These are phyloP conservation scores for Rosa hybrid DNA, from an alignment of 331 rosid species.

Conservation along the genomic window DNA sequence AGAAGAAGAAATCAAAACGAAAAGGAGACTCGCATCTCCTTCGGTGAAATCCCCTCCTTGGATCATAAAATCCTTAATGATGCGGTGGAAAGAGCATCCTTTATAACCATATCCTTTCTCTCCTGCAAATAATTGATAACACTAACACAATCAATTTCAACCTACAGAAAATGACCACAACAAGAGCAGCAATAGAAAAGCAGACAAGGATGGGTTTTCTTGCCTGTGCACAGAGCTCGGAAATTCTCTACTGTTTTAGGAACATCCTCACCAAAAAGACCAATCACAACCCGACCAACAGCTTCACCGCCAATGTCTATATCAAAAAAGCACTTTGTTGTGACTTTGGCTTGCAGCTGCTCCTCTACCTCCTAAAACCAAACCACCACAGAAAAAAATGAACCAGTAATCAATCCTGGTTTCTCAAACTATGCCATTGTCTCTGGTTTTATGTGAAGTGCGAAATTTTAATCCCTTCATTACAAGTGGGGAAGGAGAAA, in stretches of 20 bases:
- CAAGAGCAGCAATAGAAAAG: not conserved
- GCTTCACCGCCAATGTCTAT: constrained; percentile 72
- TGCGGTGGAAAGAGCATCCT: constrained; percentile 90
- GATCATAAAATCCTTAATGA: constrained; percentile 91
- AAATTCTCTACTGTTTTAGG: constrained; percentile 86
- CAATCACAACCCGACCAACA: constrained; percentile 62
- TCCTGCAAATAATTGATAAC: constrained; percentile 42
- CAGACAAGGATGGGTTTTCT: constrained; percentile 1
- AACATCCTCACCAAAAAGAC: constrained; percentile 76
- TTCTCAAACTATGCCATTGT: not conserved
- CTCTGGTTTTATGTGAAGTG: too few species aligned
- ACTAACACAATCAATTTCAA: constrained; percentile 19
- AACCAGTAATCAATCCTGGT: not conserved
- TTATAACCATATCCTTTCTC: constrained; percentile 94
- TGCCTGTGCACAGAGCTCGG: constrained; percentile 86
- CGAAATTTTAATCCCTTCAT: not conserved
- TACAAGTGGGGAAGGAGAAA: not conserved
- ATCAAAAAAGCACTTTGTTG: constrained; percentile 76
- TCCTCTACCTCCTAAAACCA: constrained; percentile 49
- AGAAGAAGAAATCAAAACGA: not conserved
- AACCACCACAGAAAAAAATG: not conserved
- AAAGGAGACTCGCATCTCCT: constrained; percentile 58
- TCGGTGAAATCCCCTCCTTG: constrained; percentile 96
- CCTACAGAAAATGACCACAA: constrained; percentile 15
- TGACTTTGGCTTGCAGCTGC: constrained; percentile 68